Percentiles rank a stretch among this genome's conserved stretches.
These are phyloP conservation scores for Komagataella populi DNA, from an alignment of 805 yeast genomes.

Conservation along the genomic window DNA sequence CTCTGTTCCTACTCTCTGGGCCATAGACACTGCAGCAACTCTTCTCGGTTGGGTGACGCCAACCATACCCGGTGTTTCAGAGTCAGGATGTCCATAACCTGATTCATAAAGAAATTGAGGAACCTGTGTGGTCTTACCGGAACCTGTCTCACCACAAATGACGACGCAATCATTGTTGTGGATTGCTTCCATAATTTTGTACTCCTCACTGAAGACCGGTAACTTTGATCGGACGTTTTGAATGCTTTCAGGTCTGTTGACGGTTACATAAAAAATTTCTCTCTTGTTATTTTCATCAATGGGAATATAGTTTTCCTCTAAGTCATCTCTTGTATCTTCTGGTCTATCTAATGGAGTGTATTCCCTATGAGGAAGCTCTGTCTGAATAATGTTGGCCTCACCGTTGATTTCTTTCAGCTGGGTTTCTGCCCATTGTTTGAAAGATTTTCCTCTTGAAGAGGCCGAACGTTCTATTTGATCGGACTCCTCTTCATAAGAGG, in stretches of 20 bases:
- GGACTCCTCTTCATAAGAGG: slow-evolving; percentile 13
- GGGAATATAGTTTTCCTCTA: slow-evolving; percentile 47
- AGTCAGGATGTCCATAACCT: slow-evolving; percentile 59
- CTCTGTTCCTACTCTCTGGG: slow-evolving; percentile 65
- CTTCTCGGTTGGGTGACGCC: slow-evolving; percentile 94
- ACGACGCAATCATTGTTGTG: slow-evolving; percentile 85
- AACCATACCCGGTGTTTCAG: slow-evolving; percentile 80
- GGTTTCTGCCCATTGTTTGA: slow-evolving; percentile 81
- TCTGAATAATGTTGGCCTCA: neutral
- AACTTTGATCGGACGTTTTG: slow-evolving; percentile 56
- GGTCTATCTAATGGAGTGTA: slow-evolving; percentile 44
- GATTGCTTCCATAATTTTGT: slow-evolving; percentile 87
- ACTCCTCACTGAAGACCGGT: slow-evolving; percentile 89
- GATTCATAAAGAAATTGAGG: slow-evolving; percentile 93
- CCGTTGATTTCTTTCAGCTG: neutral
- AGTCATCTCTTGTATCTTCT: slow-evolving; percentile 68
- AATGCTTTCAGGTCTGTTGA: slow-evolving; percentile 50
- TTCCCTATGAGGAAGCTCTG: slow-evolving; percentile 25
- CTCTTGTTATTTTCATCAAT: slow-evolving; percentile 39
- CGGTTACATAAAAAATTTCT: slow-evolving; percentile 54
- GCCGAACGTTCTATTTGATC: slow-evolving; percentile 17
- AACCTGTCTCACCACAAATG: slow-evolving; percentile 96
- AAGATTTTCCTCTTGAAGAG: slow-evolving; percentile 13
- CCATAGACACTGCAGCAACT: slow-evolving; percentile 90
- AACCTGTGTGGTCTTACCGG: slow-evolving; percentile 96